Percentiles rank a stretch among this genome's conserved stretches.
phyloP scores from a whole-genome alignment of 768 basidiomycete genomes.

The Termitomyces sp. region DNA sequence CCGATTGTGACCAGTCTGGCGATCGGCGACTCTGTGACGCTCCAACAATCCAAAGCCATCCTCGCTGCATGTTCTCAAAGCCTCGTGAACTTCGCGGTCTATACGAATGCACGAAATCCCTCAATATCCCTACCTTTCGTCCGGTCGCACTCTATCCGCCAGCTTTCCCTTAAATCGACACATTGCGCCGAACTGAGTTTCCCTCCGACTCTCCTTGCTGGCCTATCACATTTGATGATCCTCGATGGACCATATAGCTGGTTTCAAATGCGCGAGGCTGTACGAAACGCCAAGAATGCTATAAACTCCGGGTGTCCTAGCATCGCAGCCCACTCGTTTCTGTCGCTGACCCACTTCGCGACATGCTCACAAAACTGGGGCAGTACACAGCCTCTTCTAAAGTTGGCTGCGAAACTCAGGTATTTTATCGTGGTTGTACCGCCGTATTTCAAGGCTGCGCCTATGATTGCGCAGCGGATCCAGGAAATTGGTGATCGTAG shows the following conservation, averaged over 20 bases:
- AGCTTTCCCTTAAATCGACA: slow-evolving; percentile 9
- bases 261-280: slow-evolving; percentile 16
- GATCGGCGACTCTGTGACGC: slow-evolving; percentile 13
- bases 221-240: slow-evolving; percentile 21
- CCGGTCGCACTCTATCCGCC: slow-evolving; percentile 8
- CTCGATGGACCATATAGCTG: slow-evolving; percentile 16
- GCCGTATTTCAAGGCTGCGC: slow-evolving; percentile 8
- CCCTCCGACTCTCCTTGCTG: slow-evolving; percentile 14
- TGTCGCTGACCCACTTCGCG: slow-evolving; percentile 17
- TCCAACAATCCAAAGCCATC: slow-evolving; percentile 15
- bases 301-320: slow-evolving; percentile 1
- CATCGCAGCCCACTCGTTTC: slow-evolving; percentile 6
- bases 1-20: slow-evolving; percentile 9
- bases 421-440: slow-evolving; percentile 17
- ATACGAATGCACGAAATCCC: slow-evolving; percentile 12
- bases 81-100: slow-evolving; percentile 13
- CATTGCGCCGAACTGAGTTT: slow-evolving; percentile 16
- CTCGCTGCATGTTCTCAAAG: slow-evolving; percentile 12
- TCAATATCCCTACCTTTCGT: slow-evolving; percentile 16
- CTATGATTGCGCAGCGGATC: slow-evolving; percentile 13
- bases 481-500: slow-evolving; percentile 15
- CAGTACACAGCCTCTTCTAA: slow-evolving; percentile 13
- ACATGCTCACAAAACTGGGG: slow-evolving; percentile 19
- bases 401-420: slow-evolving; percentile 13
- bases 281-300: slow-evolving; percentile 6